Percentiles rank a stretch among this genome's conserved stretches.
These are phyloP conservation scores for Mycosarcoma mackinlayi DNA, from an alignment of 1,284 basidiomycete species.

Conservation along the genomic window DNA sequence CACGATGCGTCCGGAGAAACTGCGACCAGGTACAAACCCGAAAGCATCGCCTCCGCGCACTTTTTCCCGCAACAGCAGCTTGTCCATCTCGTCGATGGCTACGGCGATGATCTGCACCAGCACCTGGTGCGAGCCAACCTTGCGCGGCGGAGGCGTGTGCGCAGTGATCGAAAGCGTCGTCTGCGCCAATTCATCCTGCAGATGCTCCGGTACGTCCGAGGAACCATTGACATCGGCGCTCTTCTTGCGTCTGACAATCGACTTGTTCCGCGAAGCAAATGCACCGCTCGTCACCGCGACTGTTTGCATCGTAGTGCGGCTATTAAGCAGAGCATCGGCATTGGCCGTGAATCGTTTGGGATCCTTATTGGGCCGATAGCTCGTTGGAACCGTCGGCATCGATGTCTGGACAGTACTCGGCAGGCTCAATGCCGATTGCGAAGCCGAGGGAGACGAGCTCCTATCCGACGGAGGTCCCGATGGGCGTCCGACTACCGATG, in stretches of 20 bases:
- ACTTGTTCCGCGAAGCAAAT: constrained; percentile 33
- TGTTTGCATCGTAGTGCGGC: constrained; percentile 64
- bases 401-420: constrained; percentile 41
- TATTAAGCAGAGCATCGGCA: constrained; percentile 58
- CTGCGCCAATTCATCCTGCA: constrained; percentile 54
- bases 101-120: constrained; percentile 69
- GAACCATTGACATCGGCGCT: constrained; percentile 33
- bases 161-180: constrained; percentile 60
- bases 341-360: constrained; percentile 49
- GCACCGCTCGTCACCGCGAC: constrained; percentile 59
- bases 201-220: constrained; percentile 51
- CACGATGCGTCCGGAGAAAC: constrained; percentile 69
- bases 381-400: constrained; percentile 51
- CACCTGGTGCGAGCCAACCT: constrained; percentile 67
- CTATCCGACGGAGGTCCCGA: constrained; percentile 26
- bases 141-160: constrained; percentile 67
- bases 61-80: constrained; percentile 65
- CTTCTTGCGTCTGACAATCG: constrained; percentile 39
- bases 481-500: constrained; percentile 11
- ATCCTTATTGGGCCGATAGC: constrained; percentile 56
- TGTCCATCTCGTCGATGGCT: constrained; percentile 68
- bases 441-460: constrained; percentile 46
- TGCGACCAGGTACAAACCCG: constrained; percentile 69
- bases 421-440: constrained; percentile 46
- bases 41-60: constrained; percentile 63